Percentiles rank a stretch among this genome's conserved stretches.
Conservation (phyloP, 345 rosid genomes). For the thale cress (Arabidopsis thaliana) region DNA sequence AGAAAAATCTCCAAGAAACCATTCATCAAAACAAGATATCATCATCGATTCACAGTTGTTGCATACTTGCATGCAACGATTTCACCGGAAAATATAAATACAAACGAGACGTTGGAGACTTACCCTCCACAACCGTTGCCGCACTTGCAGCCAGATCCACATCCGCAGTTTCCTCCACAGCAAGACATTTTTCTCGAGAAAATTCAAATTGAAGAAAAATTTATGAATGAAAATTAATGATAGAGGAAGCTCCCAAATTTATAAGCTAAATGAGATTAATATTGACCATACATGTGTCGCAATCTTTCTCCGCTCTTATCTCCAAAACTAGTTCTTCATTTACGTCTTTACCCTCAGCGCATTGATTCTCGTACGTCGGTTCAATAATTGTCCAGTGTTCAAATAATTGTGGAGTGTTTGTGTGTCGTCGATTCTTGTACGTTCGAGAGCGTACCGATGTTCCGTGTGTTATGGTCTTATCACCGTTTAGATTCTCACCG, state of each 20-base stretch:
- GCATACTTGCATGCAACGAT: slow-evolving; percentile 14
- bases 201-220: neutral
- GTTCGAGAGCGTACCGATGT: slow-evolving; percentile 16
- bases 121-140: slow-evolving; percentile 72
- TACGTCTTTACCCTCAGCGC: slow-evolving; percentile 15
- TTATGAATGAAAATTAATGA: neutral
- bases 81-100: neutral
- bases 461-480: slow-evolving; percentile 28
- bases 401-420: slow-evolving; percentile 31
- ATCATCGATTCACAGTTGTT: neutral
- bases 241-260: slow-evolving; percentile 25
- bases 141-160: slow-evolving; percentile 71
- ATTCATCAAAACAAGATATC: neutral
- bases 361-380: slow-evolving; percentile 39
- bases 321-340: neutral
- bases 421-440: slow-evolving; percentile 15
- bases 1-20: neutral
- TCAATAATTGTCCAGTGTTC: slow-evolving; percentile 12
- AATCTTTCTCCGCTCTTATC: slow-evolving; percentile 40
- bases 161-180: slow-evolving; percentile 70
- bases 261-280: slow-evolving; percentile 41
- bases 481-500: slow-evolving; percentile 31
- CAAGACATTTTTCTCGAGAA: slow-evolving; percentile 62
- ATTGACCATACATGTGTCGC: slow-evolving; percentile 64
- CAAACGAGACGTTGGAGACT: neutral